Base-by-base conservation (phyloP, 305 asterid species). In the Fraxinus sp. region DNA sequence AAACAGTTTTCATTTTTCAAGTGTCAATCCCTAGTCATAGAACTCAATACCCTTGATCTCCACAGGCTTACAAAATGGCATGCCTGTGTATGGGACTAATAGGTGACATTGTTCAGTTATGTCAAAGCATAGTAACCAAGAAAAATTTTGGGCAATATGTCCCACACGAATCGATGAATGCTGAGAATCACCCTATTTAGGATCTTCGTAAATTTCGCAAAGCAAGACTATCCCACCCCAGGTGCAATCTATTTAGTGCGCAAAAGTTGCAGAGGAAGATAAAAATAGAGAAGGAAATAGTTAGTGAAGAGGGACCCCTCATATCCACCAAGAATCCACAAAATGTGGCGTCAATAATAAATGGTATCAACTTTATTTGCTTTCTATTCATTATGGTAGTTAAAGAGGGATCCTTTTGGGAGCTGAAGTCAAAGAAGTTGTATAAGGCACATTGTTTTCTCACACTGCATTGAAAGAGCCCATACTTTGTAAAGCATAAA, bases 341-440 rank as follows among this genome's bases (percentile, higher is more conserved):
- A 87, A 86, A 84, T 84, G 85, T 85, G 90, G 84, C 77, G 20
- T 80, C 80, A 84, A 82, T 66, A 83, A 84, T 57, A 90, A 33
- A 33, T 32, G 41, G 82, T 78, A 37, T n/a, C 83, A 87, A 77
- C 92, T 88, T 90, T 88, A 81, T 73, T 82, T 86, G 78, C 83
- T 84, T 86, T 86, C 81, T 49, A 28, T 78, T 87, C 88, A 73
- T 77, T 66, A 32, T 83, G 43, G 75, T 80, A 24, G 62, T 80
- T 73, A 86, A 82, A 81, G 80, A 32, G 33, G 72, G 77, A 32
- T 36, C 85, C 86, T 71, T 68, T 87, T 83, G 84, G 77, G 59
- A 75, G 78, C 81, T 80, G 37, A 90, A 88, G 89, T 90, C 93
- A 90, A 90, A 78, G 13, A 83, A 24, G 84, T 80, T 86, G 85